Percentiles rank a stretch among this genome's conserved stretches.
Evolutionary conservation across 306 rosid genomes (phyloP).

Genomic region (Macrotyloma uniflorum): DNA sequence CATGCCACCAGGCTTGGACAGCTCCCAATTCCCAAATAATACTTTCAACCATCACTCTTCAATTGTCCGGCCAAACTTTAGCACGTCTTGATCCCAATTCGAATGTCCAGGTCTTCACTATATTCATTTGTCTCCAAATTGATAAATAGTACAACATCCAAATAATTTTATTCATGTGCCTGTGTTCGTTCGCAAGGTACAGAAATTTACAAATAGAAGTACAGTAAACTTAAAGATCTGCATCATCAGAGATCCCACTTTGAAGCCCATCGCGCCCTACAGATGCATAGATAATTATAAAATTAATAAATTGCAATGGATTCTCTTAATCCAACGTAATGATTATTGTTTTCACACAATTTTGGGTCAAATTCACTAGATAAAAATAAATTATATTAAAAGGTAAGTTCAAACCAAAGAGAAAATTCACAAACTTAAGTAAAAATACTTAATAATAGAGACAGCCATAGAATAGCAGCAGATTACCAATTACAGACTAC

Average conservation of each 20-base stretch:
- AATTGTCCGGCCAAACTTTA: conserved; percentile 17
- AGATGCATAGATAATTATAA: conserved; percentile 28
- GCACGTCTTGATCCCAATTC: conserved; percentile 7
- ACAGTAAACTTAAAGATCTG: conserved; percentile 24
- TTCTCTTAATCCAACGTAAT: conserved; percentile 1
- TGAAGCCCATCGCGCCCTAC: conserved; percentile 32
- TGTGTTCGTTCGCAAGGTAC: conserved; percentile 35
- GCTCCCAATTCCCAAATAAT: conserved; percentile 22
- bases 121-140: conserved; percentile 31
- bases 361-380: not conserved
- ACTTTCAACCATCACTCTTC: conserved; percentile 19
- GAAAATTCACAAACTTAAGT: not conserved
- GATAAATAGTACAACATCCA: conserved; percentile 30
- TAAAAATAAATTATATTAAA: not conserved
- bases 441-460: not conserved
- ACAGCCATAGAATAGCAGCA: conserved; percentile 26
- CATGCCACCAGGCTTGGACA: conserved; percentile 21
- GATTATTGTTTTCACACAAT: conserved; percentile 16
- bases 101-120: conserved; percentile 30
- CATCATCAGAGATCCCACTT: conserved; percentile 28
- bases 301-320: not conserved
- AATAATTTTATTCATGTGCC: conserved; percentile 20
- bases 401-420: conserved; percentile 1
- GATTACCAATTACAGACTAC: conserved; percentile 13
- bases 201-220: conserved; percentile 39